Base-by-base conservation (phyloP, 75 land plant genomes). In the Cupressus sempervirens region DNA sequence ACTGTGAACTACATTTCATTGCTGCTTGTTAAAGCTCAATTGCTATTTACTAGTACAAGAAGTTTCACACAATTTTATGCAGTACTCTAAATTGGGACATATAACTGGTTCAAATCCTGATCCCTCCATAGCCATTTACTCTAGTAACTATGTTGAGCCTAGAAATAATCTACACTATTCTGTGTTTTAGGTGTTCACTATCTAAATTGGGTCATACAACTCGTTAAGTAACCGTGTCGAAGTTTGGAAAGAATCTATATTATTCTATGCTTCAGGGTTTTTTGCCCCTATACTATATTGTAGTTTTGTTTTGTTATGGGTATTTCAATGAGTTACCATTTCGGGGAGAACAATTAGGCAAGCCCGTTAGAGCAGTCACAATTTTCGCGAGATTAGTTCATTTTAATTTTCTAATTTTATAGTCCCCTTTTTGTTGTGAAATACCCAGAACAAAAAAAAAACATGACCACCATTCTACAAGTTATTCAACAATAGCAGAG, bases 1-100 rank as follows among this genome's bases (percentile, higher is more conserved):
- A 87, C 87, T 80, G 91, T 87, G 9, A 89, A 90, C 45, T 84
- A 83, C 12, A 81, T 83, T 12, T 50, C 53, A 13, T 11, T 14
- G 53, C 23, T 56, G 62, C 62, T 56, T 56, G 18, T 20, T 0
- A 54, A 54, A 48, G 58, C 58, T 54, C 58, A 54, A 16, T 54
- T 54, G 20, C 58, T 54, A 16, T 43, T 54, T 54, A 48, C 5
- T 54, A 54, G 20, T 58, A 62, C 8, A 62, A 62, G 8, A 62
- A 62, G 67, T 23, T 62, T 62, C 26, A 23, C 26, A 29, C 67
- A 62, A 6, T 62, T 6, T 62, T 62, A 23, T 62, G 7, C 1
- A 62, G 26, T 62, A 23, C 29, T 29, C n/a, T 20, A 62, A 62
- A 62, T 20, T 62, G 8, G 67, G 5, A 23, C 67, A 62, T 6